These are phyloP conservation scores for Pisolithus thermaeus DNA, from an alignment of 1,284 basidiomycete genomes.

Conservation along the genomic window DNA sequence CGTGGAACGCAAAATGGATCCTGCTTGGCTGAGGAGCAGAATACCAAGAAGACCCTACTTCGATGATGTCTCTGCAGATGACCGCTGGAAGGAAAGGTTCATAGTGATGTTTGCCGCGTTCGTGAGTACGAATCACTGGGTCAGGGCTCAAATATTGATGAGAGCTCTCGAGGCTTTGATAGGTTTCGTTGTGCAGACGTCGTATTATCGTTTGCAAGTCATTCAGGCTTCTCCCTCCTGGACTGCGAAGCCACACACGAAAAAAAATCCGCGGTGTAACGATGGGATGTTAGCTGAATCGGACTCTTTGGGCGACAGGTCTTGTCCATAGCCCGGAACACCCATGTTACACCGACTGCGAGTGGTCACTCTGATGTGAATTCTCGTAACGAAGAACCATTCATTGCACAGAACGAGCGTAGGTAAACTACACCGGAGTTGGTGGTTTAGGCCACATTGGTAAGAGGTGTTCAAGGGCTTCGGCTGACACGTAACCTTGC, in stretches of 20 bases:
- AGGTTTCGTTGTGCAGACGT: slow-evolving; percentile 26
- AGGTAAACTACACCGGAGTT: too few species aligned
- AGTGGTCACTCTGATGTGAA: too few species aligned
- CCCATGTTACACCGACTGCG: too few species aligned
- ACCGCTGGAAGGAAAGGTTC: slow-evolving; percentile 52
- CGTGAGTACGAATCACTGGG: slow-evolving; percentile 30
- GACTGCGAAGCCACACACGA: background rate
- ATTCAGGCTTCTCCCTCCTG: slow-evolving; percentile 1
- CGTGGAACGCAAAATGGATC: slow-evolving; percentile 21
- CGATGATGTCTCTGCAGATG: slow-evolving; percentile 32
- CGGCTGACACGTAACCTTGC: too few species aligned
- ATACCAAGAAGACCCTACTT: slow-evolving; percentile 20
- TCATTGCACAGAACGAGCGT: too few species aligned
- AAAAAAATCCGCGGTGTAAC: background rate
- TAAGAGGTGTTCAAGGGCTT: too few species aligned
- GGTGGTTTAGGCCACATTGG: too few species aligned
- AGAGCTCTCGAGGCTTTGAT: slow-evolving; percentile 16
- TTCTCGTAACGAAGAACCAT: too few species aligned
- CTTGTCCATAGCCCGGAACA: background rate
- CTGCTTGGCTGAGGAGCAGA: slow-evolving; percentile 24
- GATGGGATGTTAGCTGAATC: background rate
- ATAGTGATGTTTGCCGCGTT: slow-evolving; percentile 44
- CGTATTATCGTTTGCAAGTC: slow-evolving; percentile 16
- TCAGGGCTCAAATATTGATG: background rate
- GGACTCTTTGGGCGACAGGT: background rate